A percentile compares a stretch with the other conserved stretches of the same genome.
Evolutionary conservation across 2,329 filamentous ascomycete genomes (phyloP).

Genomic region (Aspergillus phoenicis): DNA sequence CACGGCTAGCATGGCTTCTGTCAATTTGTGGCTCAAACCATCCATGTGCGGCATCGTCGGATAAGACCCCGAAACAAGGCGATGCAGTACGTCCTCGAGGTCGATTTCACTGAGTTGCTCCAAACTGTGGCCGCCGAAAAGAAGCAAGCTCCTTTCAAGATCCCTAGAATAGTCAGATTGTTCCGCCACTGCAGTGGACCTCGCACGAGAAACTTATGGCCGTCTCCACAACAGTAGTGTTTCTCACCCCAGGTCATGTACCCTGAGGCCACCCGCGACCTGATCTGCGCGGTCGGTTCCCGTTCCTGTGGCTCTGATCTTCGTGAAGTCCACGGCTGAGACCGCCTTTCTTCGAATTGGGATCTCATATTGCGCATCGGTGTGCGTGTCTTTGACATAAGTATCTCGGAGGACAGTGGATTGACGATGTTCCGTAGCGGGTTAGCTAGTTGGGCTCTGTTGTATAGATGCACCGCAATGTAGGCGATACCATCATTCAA

Average conservation of each 20-base stretch:
- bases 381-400: conserved; percentile 34
- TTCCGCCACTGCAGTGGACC: neutral
- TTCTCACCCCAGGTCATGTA: conserved; percentile 39
- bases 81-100: conserved; percentile 37
- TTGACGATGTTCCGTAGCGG: neutral
- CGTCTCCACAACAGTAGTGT: conserved; percentile 36
- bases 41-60: conserved; percentile 27
- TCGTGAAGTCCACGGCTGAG: conserved; percentile 31
- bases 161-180: conserved; percentile 26
- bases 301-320: conserved; percentile 25
- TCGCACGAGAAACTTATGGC: conserved; percentile 37
- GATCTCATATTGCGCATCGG: conserved; percentile 30
- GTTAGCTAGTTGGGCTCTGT: no score
- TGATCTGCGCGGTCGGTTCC: conserved; percentile 27
- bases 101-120: conserved; percentile 34
- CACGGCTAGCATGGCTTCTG: conserved; percentile 25
- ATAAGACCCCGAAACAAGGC: conserved; percentile 34
- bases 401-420: conserved; percentile 23
- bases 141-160: conserved; percentile 28
- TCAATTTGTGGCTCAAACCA: conserved; percentile 24
- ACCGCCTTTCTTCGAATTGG: conserved; percentile 34
- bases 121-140: conserved; percentile 34
- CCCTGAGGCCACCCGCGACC: conserved; percentile 29
- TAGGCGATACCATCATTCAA: no score
- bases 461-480: no score